Evolutionary conservation across 2,329 filamentous ascomycete species (phyloP).

Genomic region (Rutstroemia sydowiana): DNA sequence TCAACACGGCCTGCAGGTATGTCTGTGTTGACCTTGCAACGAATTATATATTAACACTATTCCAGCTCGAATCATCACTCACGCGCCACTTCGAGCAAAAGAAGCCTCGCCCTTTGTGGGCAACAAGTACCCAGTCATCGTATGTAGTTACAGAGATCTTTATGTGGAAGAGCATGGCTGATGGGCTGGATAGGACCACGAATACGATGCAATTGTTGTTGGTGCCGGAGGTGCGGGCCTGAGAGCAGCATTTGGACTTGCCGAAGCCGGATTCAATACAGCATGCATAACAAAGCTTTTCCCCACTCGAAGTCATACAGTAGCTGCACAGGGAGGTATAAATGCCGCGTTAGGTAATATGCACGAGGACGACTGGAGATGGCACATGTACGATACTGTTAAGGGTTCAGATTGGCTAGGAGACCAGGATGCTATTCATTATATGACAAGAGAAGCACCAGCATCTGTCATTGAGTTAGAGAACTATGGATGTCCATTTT

Average conservation of each 20-base stretch:
- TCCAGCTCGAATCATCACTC: slow-evolving; percentile 76
- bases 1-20: slow-evolving; percentile 74
- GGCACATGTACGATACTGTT: slow-evolving; percentile 99
- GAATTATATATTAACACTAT: slow-evolving; percentile 15
- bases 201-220: slow-evolving; percentile 85
- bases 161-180: slow-evolving; percentile 7
- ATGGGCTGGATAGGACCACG: slow-evolving; percentile 63
- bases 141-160: slow-evolving; percentile 33
- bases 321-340: slow-evolving; percentile 61
- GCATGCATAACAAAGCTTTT: slow-evolving; percentile 62
- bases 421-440: slow-evolving; percentile 96
- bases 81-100: slow-evolving; percentile 80
- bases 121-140: slow-evolving; percentile 90
- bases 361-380: slow-evolving; percentile 97
- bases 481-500: slow-evolving; percentile 96
- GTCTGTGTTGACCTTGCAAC: slow-evolving; percentile 21
- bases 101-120: slow-evolving; percentile 83
- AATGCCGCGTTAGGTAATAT: slow-evolving; percentile 56
- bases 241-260: slow-evolving; percentile 55
- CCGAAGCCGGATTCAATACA: slow-evolving; percentile 57
- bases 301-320: slow-evolving; percentile 56
- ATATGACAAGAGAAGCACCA: slow-evolving; percentile 94
- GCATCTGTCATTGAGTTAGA: slow-evolving; percentile 90
- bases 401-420: slow-evolving; percentile 97
- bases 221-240: slow-evolving; percentile 57